Conservation (phyloP, 768 basidiomycete genomes). For the Pisolithus tinctorius region DNA sequence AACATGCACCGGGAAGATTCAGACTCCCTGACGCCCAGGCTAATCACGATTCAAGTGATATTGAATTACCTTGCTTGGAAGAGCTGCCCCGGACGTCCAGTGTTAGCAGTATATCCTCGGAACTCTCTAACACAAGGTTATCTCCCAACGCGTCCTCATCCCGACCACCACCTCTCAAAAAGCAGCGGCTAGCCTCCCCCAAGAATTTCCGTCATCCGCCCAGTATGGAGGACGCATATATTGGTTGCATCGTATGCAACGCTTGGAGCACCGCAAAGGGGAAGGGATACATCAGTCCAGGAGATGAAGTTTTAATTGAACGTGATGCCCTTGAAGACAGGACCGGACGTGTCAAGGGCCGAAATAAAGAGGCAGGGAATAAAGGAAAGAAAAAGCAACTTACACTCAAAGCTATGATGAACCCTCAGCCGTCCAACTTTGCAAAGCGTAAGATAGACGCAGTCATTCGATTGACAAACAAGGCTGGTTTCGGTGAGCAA, state of each 20-base stretch:
- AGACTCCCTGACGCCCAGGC: conserved; percentile 32
- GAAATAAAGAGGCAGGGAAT: conserved; percentile 25
- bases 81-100: conserved; percentile 34
- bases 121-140: conserved; percentile 14
- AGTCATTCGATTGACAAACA: conserved; percentile 62
- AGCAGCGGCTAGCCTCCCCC: conserved; percentile 39
- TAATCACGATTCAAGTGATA: neutral
- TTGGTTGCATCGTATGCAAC: conserved; percentile 66
- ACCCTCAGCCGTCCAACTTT: conserved; percentile 41
- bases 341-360: conserved; percentile 20
- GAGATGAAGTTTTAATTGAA: conserved; percentile 55
- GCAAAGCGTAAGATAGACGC: conserved; percentile 50
- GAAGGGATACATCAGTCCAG: conserved; percentile 56
- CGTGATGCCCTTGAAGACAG: conserved; percentile 42
- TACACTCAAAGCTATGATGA: conserved; percentile 60
- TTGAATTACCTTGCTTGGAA: conserved; percentile 27
- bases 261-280: conserved; percentile 79
- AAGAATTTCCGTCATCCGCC: neutral
- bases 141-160: conserved; percentile 13
- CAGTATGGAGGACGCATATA: conserved; percentile 33
- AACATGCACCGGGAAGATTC: neutral
- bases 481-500: conserved; percentile 55
- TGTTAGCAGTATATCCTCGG: conserved; percentile 33
- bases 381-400: conserved; percentile 53
- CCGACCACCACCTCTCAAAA: conserved; percentile 41